Evolutionary conservation across 257 asterid species (phyloP).

Genomic region (Coffea canephora): DNA sequence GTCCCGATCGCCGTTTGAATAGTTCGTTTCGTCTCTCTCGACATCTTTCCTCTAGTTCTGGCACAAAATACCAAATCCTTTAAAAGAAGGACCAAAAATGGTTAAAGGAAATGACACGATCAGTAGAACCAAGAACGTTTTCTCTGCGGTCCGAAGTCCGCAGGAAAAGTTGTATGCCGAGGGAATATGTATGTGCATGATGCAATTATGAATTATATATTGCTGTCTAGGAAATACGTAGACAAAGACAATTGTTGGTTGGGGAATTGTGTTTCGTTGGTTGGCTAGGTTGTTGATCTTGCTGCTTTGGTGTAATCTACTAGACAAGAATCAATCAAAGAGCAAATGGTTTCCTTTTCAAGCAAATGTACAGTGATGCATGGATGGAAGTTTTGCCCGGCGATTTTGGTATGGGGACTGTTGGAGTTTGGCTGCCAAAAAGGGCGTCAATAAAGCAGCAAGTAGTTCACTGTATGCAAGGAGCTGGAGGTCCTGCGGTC

Average conservation of each 20-base stretch:
- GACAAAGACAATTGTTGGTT: not conserved
- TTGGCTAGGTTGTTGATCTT: slow-evolving; percentile 9
- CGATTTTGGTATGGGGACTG: slow-evolving; percentile 6
- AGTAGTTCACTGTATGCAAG: slow-evolving; percentile 5
- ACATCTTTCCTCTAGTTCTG: not conserved
- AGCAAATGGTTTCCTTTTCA: not conserved
- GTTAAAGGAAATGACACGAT: not conserved
- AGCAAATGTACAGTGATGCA: not conserved
- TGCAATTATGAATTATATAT: not conserved
- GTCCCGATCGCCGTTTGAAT: not conserved
- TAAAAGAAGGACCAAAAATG: not conserved
- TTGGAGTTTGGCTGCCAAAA: slow-evolving; percentile 29
- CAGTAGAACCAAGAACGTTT: too few relatives aligned
- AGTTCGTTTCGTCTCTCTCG: not conserved
- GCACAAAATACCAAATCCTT: not conserved
- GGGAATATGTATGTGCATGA: not conserved
- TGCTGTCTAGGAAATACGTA: not conserved
- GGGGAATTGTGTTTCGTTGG: not conserved
- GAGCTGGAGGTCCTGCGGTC: not conserved
- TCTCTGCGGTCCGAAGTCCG: not conserved
- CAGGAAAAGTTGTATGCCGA: not conserved
- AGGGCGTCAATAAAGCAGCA: slow-evolving; percentile 7
- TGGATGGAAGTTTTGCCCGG: not conserved
- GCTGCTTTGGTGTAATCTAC: not conserved
- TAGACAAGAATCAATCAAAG: not conserved